A percentile compares a stretch with the other conserved stretches of the same genome.
phyloP scores from a whole-genome alignment of 352 stramenopile genomes.

The Globisporangium uncinulatum region DNA sequence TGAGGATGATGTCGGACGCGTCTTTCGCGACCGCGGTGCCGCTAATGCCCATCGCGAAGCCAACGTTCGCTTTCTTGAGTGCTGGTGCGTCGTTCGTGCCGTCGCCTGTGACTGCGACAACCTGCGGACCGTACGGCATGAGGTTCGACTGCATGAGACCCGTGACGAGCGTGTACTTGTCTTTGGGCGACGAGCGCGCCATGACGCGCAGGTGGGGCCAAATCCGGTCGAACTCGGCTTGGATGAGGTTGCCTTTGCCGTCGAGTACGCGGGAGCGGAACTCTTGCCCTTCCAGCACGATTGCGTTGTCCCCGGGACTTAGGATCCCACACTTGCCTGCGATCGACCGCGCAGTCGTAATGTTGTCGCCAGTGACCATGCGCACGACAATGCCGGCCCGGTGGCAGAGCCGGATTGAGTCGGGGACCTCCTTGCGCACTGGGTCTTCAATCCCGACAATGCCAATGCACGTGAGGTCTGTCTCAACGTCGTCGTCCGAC shows the following conservation, averaged over 20 bases:
- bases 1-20: conserved; percentile 94
- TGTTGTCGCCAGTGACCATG: conserved; percentile 99
- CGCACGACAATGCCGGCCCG: conserved; percentile 95
- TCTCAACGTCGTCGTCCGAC: conserved; percentile 81
- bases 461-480: conserved; percentile 81
- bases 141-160: conserved; percentile 24
- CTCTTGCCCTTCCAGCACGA: conserved; percentile 67
- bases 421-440: conserved; percentile 90
- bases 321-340: conserved; percentile 74
- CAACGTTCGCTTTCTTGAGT: conserved; percentile 97
- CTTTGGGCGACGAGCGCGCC: conserved; percentile 91
- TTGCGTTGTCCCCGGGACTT: conserved; percentile 32
- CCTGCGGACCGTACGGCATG: conserved; percentile 55
- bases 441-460: conserved; percentile 94
- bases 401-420: conserved; percentile 91
- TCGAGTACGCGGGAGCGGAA: conserved; percentile 67
- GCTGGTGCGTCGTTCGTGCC: conserved; percentile 96
- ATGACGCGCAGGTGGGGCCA: conserved; percentile 90
- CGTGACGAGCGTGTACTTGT: conserved; percentile 94
- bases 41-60: conserved; percentile 96
- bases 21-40: conserved; percentile 94
- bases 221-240: conserved; percentile 90
- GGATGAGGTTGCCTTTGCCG: conserved; percentile 61
- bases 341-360: conserved; percentile 88
- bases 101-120: conserved; percentile 95